Percentiles rank a stretch among this genome's conserved stretches.
phyloP scores from a whole-genome alignment of 2,329 filamentous ascomycete species.

The Cryphonectria carpinicola region DNA sequence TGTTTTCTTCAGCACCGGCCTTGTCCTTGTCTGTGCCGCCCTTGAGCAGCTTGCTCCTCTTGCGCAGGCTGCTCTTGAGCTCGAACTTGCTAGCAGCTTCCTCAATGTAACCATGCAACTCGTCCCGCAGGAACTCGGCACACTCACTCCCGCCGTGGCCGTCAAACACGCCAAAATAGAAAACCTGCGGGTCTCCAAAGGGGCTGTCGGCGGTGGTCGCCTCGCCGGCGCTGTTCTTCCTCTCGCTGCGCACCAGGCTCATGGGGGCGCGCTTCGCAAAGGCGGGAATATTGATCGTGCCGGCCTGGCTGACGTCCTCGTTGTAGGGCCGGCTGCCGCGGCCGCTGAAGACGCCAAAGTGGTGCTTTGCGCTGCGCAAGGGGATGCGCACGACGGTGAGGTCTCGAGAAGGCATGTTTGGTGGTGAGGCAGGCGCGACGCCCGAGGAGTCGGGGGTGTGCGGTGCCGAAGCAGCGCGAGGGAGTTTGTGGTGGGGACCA shows the following conservation, averaged over 20 bases:
- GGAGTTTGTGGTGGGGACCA: slow-evolving; percentile 81
- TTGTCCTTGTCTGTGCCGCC: slow-evolving; percentile 19
- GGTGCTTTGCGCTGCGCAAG: slow-evolving; percentile 89
- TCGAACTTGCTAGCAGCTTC: slow-evolving; percentile 76
- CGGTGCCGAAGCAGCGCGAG: slow-evolving; percentile 80
- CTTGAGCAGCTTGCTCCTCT: slow-evolving; percentile 36
- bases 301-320: slow-evolving; percentile 92
- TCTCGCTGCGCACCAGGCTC: slow-evolving; percentile 51
- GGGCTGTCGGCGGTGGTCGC: slow-evolving; percentile 74
- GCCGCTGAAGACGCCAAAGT: slow-evolving; percentile 81
- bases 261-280: slow-evolving; percentile 85
- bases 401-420: slow-evolving; percentile 68
- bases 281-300: slow-evolving; percentile 88
- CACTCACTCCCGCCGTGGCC: slow-evolving; percentile 92
- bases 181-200: slow-evolving; percentile 90
- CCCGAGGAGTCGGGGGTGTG: slow-evolving; percentile 63
- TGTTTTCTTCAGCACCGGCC: slow-evolving; percentile 19
- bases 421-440: slow-evolving; percentile 62
- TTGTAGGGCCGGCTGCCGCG: slow-evolving; percentile 87
- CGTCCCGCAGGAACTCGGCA: slow-evolving; percentile 81
- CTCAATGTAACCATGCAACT: slow-evolving; percentile 88
- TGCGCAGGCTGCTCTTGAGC: slow-evolving; percentile 73
- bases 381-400: slow-evolving; percentile 95
- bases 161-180: slow-evolving; percentile 97
- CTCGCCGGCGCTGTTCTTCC: slow-evolving; percentile 56